phyloP scores from a whole-genome alignment of 1,284 basidiomycete genomes.

The Tetrapyrgos nigripes region DNA sequence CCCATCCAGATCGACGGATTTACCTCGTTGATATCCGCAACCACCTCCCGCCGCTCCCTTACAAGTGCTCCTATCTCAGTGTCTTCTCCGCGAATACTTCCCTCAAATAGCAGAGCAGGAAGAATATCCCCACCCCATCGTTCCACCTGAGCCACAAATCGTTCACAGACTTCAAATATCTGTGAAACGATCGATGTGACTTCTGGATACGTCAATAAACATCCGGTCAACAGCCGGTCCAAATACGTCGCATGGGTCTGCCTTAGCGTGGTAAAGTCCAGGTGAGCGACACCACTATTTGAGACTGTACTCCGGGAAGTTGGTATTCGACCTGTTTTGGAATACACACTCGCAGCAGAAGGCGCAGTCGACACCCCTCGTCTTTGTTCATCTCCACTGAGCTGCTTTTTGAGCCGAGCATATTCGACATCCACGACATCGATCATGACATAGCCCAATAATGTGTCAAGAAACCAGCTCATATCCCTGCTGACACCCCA shows the following conservation, averaged over 20 bases:
- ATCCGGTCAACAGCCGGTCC: slow-evolving; percentile 81
- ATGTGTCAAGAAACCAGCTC: slow-evolving; percentile 89
- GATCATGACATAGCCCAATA: slow-evolving; percentile 86
- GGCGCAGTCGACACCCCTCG: slow-evolving; percentile 19
- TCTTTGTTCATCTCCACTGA: slow-evolving; percentile 37
- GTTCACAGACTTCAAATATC: slow-evolving; percentile 83
- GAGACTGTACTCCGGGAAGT: slow-evolving; percentile 21
- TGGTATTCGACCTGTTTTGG: slow-evolving; percentile 14
- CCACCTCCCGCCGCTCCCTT: slow-evolving; percentile 66
- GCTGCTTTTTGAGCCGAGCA: slow-evolving; percentile 63
- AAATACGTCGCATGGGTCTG: slow-evolving; percentile 84
- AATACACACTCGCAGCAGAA: slow-evolving; percentile 22
- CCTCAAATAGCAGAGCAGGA: slow-evolving; percentile 83
- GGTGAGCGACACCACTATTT: slow-evolving; percentile 31
- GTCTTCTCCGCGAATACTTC: slow-evolving; percentile 64
- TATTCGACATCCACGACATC: slow-evolving; percentile 92
- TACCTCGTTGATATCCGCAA: slow-evolving; percentile 81
- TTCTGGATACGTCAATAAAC: slow-evolving; percentile 73
- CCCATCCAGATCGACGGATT: slow-evolving; percentile 20
- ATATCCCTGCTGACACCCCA: slow-evolving; percentile 89
- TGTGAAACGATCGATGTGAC: slow-evolving; percentile 70
- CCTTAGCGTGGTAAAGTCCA: slow-evolving; percentile 88
- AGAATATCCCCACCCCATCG: slow-evolving; percentile 93
- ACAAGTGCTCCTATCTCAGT: slow-evolving; percentile 73
- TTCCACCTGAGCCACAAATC: slow-evolving; percentile 85